Evolutionary conservation across 1,284 basidiomycete genomes (phyloP).

Genomic region (Fomitopsis schrenkii): DNA sequence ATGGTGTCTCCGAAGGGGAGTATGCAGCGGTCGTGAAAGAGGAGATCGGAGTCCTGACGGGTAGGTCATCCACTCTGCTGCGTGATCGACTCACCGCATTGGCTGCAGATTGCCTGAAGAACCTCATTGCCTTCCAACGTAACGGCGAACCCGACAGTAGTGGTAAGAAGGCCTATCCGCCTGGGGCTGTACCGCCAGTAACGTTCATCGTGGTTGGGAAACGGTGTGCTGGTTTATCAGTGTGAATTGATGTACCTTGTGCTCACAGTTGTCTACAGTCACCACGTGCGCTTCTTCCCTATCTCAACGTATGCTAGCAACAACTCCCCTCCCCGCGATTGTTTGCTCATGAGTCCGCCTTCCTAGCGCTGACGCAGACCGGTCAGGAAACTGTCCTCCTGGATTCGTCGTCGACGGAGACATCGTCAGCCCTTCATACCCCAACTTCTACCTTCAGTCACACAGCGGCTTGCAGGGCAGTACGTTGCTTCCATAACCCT

Average conservation of each 20-base stretch:
- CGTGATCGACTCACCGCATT: background rate
- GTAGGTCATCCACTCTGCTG: constrained; percentile 25
- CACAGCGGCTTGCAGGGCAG: constrained; percentile 38
- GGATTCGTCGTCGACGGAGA: constrained; percentile 46
- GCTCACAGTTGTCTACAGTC: constrained; percentile 26
- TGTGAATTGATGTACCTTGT: background rate
- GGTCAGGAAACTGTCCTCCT: constrained; percentile 40
- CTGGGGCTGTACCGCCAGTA: constrained; percentile 21
- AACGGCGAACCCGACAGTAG: background rate
- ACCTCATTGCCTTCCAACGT: background rate
- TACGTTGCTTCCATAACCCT: constrained; percentile 17
- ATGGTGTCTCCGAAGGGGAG: constrained; percentile 66
- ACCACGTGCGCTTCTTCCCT: constrained; percentile 49
- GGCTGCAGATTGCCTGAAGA: background rate
- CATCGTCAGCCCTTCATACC: constrained; percentile 38
- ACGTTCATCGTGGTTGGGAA: constrained; percentile 54
- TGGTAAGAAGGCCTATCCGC: background rate
- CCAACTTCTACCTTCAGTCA: constrained; percentile 57
- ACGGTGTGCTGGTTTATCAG: constrained; percentile 27
- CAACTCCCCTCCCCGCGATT: background rate
- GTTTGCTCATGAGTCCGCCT: constrained; percentile 2
- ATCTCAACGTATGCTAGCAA: background rate
- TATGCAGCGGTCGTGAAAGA: constrained; percentile 36
- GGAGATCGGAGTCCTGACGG: constrained; percentile 43
- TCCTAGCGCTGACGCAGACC: constrained; percentile 1